Percentiles rank a stretch among this genome's conserved stretches.
phyloP scores from a whole-genome alignment of 1,139 yeast genomes.

The Saccharomycopsis phalli region DNA sequence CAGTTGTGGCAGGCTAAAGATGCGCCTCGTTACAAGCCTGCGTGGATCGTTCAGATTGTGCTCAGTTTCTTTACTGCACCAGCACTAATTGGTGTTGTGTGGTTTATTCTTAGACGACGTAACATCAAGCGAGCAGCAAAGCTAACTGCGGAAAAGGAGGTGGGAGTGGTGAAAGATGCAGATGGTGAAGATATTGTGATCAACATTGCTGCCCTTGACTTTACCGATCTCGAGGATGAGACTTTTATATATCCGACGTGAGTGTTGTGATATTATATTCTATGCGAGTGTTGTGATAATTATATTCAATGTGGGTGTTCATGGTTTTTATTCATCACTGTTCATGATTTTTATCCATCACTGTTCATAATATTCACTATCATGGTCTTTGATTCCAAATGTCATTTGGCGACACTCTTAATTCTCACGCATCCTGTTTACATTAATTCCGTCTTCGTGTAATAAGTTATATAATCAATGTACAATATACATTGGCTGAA shows the following conservation, averaged over 20 bases:
- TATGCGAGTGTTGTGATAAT: too few species aligned
- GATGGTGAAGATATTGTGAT: conserved; percentile 27
- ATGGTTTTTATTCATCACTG: too few species aligned
- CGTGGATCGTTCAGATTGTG: conserved; percentile 49
- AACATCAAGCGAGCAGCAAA: conserved; percentile 29
- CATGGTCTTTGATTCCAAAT: too few species aligned
- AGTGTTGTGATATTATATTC: too few species aligned
- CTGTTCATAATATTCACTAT: too few species aligned
- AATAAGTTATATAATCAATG: too few species aligned
- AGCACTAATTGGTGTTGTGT: conserved; percentile 30
- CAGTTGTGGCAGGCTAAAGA: conserved; percentile 36
- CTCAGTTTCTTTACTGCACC: conserved; percentile 38
- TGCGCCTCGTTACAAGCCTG: conserved; percentile 36
- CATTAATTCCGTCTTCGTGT: too few species aligned
- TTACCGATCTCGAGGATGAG: conserved; percentile 40
- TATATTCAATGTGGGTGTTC: too few species aligned
- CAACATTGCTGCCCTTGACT: conserved; percentile 34
- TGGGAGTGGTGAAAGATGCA: conserved; percentile 22
- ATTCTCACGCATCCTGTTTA: too few species aligned
- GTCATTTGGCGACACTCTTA: too few species aligned
- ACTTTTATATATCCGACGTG: conserved; percentile 37
- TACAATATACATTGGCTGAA: too few species aligned
- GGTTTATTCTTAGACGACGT: conserved; percentile 32
- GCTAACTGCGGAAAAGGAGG: conserved; percentile 15
- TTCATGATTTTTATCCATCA: too few species aligned